phyloP scores from a whole-genome alignment of 345 rosid genomes.

The Rhodamnia argentea region DNA sequence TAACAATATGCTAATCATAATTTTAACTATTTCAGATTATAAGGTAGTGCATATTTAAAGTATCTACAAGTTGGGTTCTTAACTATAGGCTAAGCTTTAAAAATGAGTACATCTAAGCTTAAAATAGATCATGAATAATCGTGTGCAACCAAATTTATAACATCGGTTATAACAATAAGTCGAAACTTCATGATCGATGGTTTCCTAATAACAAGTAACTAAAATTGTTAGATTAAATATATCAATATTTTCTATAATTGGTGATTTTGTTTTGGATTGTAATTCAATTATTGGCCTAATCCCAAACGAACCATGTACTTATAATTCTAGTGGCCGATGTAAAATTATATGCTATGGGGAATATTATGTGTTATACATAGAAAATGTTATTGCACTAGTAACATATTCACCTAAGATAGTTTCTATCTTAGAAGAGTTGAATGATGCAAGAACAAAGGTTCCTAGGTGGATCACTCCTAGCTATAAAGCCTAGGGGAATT shows the following conservation, averaged over 20 bases:
- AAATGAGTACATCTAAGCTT: not conserved
- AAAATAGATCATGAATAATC: not conserved
- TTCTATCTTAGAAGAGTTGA: too few species aligned
- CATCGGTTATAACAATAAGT: not conserved
- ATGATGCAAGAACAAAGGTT: too few species aligned
- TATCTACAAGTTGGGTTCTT: not conserved
- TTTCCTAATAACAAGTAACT: not conserved
- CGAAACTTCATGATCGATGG: not conserved
- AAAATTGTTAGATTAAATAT: too few species aligned
- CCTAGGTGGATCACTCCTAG: not conserved
- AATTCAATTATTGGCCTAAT: not conserved
- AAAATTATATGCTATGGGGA: too few species aligned
- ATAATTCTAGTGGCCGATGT: not conserved
- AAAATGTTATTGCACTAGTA: too few species aligned
- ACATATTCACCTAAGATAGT: too few species aligned
- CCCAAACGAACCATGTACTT: not conserved
- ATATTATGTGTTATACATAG: too few species aligned
- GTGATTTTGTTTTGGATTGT: not conserved
- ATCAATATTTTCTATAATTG: not conserved
- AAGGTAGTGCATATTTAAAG: not conserved
- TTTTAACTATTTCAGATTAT: not conserved
- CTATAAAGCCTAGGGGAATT: conserved; percentile 23
- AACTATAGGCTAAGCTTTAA: not conserved
- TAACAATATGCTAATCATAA: not conserved
- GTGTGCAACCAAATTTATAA: not conserved